Evolutionary conservation across 805 yeast genomes (phyloP).

Genomic region (Brettanomyces custersianus): DNA sequence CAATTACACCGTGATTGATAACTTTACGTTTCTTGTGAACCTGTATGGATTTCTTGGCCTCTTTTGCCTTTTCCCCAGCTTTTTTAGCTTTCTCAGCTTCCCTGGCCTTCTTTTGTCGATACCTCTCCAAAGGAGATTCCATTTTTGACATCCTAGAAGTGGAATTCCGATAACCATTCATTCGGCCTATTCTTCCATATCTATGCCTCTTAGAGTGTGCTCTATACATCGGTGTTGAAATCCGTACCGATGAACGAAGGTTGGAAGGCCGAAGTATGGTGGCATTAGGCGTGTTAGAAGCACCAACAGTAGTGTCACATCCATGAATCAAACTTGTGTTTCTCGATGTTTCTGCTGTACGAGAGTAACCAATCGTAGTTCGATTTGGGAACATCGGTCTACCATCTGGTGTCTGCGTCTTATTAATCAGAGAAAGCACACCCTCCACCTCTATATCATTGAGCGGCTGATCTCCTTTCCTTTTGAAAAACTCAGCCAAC

Average conservation of each 20-base stretch:
- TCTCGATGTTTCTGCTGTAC: slow-evolving; percentile 1
- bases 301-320: slow-evolving; percentile 5
- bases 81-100: background rate
- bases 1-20: slow-evolving; percentile 11
- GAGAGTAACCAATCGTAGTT: slow-evolving; percentile 2
- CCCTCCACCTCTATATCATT: slow-evolving; percentile 74
- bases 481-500: slow-evolving; percentile 60
- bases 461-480: slow-evolving; percentile 68
- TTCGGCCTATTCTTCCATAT: slow-evolving; percentile 20
- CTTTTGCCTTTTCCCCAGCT: background rate
- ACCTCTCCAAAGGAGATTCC: slow-evolving; percentile 20
- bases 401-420: slow-evolving; percentile 23
- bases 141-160: too few species aligned
- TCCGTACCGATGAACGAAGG: slow-evolving; percentile 15
- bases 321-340: slow-evolving; percentile 2
- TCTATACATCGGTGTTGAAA: slow-evolving; percentile 19
- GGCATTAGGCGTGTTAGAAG: slow-evolving; percentile 9
- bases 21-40: background rate
- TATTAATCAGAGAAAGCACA: slow-evolving; percentile 52
- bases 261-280: slow-evolving; percentile 18
- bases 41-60: background rate
- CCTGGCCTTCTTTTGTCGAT: slow-evolving; percentile 11
- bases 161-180: too few species aligned
- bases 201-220: slow-evolving; percentile 15
- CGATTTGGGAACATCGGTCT: slow-evolving; percentile 4